A percentile compares a stretch with the other conserved stretches of the same genome.
Evolutionary conservation across 768 basidiomycete species (phyloP).

Genomic region (Holtermannia corniformis): DNA sequence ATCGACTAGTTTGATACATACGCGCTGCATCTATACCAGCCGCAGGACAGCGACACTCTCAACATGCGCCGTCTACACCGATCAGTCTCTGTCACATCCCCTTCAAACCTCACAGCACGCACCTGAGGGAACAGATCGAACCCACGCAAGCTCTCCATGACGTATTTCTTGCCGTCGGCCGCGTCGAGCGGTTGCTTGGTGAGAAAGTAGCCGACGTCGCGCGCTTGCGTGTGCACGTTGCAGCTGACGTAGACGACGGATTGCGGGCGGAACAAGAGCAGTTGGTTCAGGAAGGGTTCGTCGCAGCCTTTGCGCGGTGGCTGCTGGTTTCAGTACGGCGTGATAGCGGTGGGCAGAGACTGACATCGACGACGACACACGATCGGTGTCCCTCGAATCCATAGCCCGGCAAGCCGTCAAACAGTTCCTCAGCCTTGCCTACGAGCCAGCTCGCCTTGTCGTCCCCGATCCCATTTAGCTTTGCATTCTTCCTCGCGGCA

Average conservation of each 20-base stretch:
- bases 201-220: conserved; percentile 71
- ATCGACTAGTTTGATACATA: too few relatives aligned
- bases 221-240: conserved; percentile 69
- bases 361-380: conserved; percentile 39
- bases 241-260: conserved; percentile 86
- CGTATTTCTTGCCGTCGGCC: conserved; percentile 50
- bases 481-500: conserved; percentile 43
- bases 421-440: conserved; percentile 83
- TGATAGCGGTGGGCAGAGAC: conserved; percentile 3
- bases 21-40: conserved; percentile 4
- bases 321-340: conserved; percentile 46
- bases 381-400: conserved; percentile 35
- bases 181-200: conserved; percentile 21
- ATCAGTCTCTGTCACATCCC: background rate
- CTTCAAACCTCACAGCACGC: background rate
- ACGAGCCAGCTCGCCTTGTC: conserved; percentile 46
- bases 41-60: conserved; percentile 53
- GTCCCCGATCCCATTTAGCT: conserved; percentile 46
- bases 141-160: conserved; percentile 71
- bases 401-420: conserved; percentile 41
- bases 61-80: conserved; percentile 65
- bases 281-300: conserved; percentile 57
- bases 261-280: conserved; percentile 57
- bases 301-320: conserved; percentile 95
- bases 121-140: conserved; percentile 89